Base-by-base conservation (phyloP, 176 grass and related monocot genomes). In the Bothriochloa decipiens region DNA sequence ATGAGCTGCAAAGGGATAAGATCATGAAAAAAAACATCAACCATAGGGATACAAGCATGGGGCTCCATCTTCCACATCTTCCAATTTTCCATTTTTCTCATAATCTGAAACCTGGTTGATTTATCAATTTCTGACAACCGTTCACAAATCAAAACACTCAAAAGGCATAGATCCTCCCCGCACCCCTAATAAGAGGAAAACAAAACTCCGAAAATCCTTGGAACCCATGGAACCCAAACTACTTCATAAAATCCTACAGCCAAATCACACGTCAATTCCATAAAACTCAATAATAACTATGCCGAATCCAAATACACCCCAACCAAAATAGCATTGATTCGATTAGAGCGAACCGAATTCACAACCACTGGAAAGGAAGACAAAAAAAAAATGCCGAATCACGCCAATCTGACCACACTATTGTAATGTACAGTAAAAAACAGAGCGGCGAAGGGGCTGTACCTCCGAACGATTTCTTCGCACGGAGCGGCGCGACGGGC, bases 381-480 rank as follows among this genome's bases (percentile, higher is more conserved):
- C 18, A 13, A 49, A 27, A 10, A 47, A 27, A 47, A 27, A 10
- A 40, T 25, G 10, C 25, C 12, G 45, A 74, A 79, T 69, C 61
- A 43, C 53, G 12, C 74, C 37, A 79, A 86, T 81, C 66, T 39
- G 37, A 82, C 58, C 4, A 27, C 32, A 77, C 22, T 17, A 77
- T 18, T n/a, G n/a, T n/a, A n/a, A 8, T 25, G 33, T 39, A 70
- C 11, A 3, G 12, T 8, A 13, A 64, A 8, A 53, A 41, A 4
- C 22, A 5, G n/a, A 70, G 28, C 55, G 29, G n/a, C 37, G 37
- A 57, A 35, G 61, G 47, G 10, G 58, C 58, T 11, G 26, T 88
- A 92, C 89, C 91, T 82, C 58, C 81, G 15, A 85, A 77, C 33
- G 87, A 86, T 88, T 88, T 94, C 57, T 83, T 91, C 35, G 57